phyloP scores from a whole-genome alignment of 1,139 yeast genomes.

The Debaryomyces sp. region DNA sequence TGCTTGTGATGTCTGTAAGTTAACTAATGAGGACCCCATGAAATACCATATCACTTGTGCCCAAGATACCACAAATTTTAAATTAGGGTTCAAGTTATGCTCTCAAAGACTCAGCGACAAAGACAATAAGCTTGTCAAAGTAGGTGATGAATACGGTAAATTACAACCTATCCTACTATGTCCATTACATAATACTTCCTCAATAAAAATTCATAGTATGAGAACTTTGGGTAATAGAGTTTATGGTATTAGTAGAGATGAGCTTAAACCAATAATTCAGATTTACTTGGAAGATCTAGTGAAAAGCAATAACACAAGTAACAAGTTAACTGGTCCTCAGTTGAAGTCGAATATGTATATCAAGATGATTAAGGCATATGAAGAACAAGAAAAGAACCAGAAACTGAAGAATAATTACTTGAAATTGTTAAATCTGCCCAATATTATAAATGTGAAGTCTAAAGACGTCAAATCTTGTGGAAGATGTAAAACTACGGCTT shows the following conservation, averaged over 20 bases:
- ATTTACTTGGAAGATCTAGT: slow-evolving; percentile 45
- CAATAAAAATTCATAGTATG: slow-evolving; percentile 17
- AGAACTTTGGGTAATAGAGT: slow-evolving; percentile 40
- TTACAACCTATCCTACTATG: slow-evolving; percentile 49
- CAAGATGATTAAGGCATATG: slow-evolving; percentile 20
- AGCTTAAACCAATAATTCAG: slow-evolving; percentile 38
- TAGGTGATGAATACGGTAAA: slow-evolving; percentile 39
- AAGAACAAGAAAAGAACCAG: slow-evolving; percentile 16
- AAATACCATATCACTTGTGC: slow-evolving; percentile 71
- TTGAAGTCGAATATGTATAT: slow-evolving; percentile 34
- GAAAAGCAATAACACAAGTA: slow-evolving; percentile 19
- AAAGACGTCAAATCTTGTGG: slow-evolving; percentile 21
- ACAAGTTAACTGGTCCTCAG: slow-evolving; percentile 34
- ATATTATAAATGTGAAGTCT: slow-evolving; percentile 12
- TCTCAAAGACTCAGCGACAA: slow-evolving; percentile 20
- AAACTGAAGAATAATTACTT: slow-evolving; percentile 11
- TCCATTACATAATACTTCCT: slow-evolving; percentile 33
- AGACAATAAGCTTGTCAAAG: slow-evolving; percentile 23
- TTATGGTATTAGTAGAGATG: slow-evolving; percentile 26
- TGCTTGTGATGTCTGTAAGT: slow-evolving; percentile 31
- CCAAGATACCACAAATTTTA: slow-evolving; percentile 45
- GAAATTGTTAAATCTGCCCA: slow-evolving; percentile 20
- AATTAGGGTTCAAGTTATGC: slow-evolving; percentile 49
- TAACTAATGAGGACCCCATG: slow-evolving; percentile 10
- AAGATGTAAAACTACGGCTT: slow-evolving; percentile 27